A percentile compares a stretch with the other conserved stretches of the same genome.
These are phyloP conservation scores for Pezicula neosporulosa DNA, from an alignment of 2,329 filamentous ascomycete species.

Conservation along the genomic window DNA sequence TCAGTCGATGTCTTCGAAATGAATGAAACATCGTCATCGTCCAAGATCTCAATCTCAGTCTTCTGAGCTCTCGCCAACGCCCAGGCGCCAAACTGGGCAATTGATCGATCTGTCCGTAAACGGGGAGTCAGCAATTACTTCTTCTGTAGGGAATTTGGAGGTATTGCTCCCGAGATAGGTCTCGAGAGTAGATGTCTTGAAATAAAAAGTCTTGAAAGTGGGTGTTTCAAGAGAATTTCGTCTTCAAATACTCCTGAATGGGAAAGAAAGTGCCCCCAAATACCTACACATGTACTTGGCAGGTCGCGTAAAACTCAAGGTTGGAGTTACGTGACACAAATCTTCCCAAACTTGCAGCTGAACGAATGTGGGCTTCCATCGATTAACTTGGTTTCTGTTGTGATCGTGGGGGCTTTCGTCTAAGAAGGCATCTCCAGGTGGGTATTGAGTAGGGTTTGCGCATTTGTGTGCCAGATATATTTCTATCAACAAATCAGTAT, in stretches of 20 bases:
- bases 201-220: no score
- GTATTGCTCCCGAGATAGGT: no score
- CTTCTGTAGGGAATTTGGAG: no score
- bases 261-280: no score
- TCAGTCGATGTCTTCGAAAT: constrained; percentile 55
- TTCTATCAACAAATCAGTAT: constrained; percentile 32
- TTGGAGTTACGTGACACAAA: constrained; percentile 87
- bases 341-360: constrained; percentile 97
- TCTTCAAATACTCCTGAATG: no score
- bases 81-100: constrained; percentile 94
- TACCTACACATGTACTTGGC: constrained; percentile 99
- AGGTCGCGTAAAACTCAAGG: constrained; percentile 91
- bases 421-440: constrained; percentile 61
- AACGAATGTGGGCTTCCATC: constrained; percentile 81
- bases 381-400: constrained; percentile 48
- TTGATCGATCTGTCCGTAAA: no score
- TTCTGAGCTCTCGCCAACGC: constrained; percentile 80
- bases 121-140: no score
- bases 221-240: no score
- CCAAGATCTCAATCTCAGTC: constrained; percentile 73
- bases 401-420: constrained; percentile 58
- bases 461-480: constrained; percentile 95
- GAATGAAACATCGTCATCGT: constrained; percentile 73
- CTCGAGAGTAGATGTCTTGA: no score
- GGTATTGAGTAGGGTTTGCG: constrained; percentile 75